These are phyloP conservation scores for Eucalyptus coolabah DNA, from an alignment of 345 rosid genomes.

Conservation along the genomic window DNA sequence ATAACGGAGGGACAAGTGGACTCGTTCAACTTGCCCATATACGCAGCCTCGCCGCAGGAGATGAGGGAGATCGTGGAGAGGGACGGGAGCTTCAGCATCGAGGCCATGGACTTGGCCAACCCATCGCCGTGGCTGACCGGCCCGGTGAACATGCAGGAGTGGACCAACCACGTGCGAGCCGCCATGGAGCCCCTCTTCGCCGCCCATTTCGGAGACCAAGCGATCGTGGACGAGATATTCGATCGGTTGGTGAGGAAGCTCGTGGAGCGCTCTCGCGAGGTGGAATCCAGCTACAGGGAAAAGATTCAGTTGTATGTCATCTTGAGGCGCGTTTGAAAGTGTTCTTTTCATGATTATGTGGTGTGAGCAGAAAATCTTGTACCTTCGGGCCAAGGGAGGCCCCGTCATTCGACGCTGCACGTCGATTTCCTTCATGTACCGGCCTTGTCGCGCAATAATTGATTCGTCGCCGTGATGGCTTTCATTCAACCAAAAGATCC, in stretches of 20 bases:
- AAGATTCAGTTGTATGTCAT: neutral
- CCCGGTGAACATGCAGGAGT: neutral
- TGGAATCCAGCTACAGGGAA: neutral
- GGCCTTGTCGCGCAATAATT: neutral
- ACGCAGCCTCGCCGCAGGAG: neutral
- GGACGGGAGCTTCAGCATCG: neutral
- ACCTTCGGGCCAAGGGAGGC: neutral
- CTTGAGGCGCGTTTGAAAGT: neutral
- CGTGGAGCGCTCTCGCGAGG: neutral
- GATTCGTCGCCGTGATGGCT: neutral
- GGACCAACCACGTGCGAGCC: neutral
- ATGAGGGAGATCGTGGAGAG: neutral
- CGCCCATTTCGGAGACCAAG: neutral
- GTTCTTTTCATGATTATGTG: neutral
- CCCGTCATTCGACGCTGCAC: neutral
- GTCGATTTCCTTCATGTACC: neutral
- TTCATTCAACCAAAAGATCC: neutral
- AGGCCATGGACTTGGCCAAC: neutral
- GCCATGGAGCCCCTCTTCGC: neutral
- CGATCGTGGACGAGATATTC: neutral
- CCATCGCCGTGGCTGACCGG: neutral
- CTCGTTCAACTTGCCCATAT: neutral
- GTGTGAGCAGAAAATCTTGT: neutral
- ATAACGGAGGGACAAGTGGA: neutral
- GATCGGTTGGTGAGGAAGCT: neutral